Percentiles rank a stretch among this genome's conserved stretches.
phyloP scores from a whole-genome alignment of 2,329 filamentous ascomycete genomes.

The Exophiala bonariae region DNA sequence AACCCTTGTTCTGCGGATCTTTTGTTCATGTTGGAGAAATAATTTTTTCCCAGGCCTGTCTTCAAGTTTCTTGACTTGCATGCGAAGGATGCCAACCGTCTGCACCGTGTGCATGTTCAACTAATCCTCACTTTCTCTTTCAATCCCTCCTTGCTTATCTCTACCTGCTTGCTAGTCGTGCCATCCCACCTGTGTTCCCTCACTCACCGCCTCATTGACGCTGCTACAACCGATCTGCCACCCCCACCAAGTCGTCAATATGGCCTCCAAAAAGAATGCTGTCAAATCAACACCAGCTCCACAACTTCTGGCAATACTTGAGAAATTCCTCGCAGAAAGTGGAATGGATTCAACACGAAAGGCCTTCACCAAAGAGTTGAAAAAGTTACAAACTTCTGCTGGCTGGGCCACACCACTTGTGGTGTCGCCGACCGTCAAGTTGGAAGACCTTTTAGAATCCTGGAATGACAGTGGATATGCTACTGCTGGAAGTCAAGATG shows the following conservation, averaged over 20 bases:
- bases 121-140: too few species aligned
- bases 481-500: neutral
- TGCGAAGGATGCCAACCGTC: too few species aligned
- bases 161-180: too few species aligned
- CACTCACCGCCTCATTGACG: too few species aligned
- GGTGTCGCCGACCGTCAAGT: neutral
- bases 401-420: constrained; percentile 39
- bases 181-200: too few species aligned
- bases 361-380: constrained; percentile 64
- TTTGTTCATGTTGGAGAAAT: too few species aligned
- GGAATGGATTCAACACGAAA: constrained; percentile 63
- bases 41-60: too few species aligned
- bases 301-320: constrained; percentile 67
- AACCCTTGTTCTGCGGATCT: too few species aligned
- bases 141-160: too few species aligned
- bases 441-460: constrained; percentile 31
- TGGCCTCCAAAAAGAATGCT: constrained; percentile 23
- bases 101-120: too few species aligned
- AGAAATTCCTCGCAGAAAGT: constrained; percentile 65
- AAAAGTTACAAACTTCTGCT: constrained; percentile 41
- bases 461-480: constrained; percentile 23
- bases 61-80: too few species aligned
- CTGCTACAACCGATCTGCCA: neutral
- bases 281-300: constrained; percentile 44
- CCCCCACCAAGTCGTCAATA: constrained; percentile 3